phyloP scores from a whole-genome alignment of 2,329 filamentous ascomycete species.

The Apiospora hydei region DNA sequence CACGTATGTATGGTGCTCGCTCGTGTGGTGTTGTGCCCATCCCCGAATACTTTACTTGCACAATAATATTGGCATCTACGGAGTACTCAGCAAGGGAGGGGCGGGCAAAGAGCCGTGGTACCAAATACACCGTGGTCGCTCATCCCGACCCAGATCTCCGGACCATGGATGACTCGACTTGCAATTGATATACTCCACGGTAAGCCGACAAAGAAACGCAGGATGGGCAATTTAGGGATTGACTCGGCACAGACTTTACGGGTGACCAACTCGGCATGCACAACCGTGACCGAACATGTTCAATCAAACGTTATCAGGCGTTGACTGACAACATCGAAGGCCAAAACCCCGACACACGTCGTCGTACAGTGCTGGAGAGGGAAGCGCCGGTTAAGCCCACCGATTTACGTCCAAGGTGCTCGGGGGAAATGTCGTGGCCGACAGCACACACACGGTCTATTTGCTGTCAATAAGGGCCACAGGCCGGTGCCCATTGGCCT shows the following conservation, averaged over 20 bases:
- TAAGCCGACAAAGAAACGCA: neutral
- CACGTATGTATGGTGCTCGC: slow-evolving; percentile 9
- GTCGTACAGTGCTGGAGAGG: neutral
- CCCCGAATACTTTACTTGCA: neutral
- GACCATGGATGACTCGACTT: slow-evolving; percentile 11
- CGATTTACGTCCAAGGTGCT: neutral
- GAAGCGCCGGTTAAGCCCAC: neutral
- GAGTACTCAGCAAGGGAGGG: neutral
- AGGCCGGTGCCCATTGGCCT: too few relatives aligned
- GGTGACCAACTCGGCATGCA: slow-evolving; percentile 8
- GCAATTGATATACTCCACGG: neutral
- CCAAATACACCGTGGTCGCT: neutral
- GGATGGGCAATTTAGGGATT: slow-evolving; percentile 10
- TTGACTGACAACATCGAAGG: slow-evolving; percentile 1
- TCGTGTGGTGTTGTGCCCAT: slow-evolving; percentile 13
- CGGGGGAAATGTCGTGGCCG: neutral
- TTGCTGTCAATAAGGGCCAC: neutral
- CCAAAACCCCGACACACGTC: neutral
- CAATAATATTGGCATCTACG: neutral
- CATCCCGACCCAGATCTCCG: slow-evolving; percentile 14
- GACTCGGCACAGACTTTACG: slow-evolving; percentile 9
- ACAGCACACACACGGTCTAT: neutral
- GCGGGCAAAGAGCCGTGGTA: neutral
- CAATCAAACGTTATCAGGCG: slow-evolving; percentile 4
- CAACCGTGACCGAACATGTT: neutral